Conservation (phyloP, 2,329 filamentous ascomycete species). For the Pezicula carpinea region DNA sequence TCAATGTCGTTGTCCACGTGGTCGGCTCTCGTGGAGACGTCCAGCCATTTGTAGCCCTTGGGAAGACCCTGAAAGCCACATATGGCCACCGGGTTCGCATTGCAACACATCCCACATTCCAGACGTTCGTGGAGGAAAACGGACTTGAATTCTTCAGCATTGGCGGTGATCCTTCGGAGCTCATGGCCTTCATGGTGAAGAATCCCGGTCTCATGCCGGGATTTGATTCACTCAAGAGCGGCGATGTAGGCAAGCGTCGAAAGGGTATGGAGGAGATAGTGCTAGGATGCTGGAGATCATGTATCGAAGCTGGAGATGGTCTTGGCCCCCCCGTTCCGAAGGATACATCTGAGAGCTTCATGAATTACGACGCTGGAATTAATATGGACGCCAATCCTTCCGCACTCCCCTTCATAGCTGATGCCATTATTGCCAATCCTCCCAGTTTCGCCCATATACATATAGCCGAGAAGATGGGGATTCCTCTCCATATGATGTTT, state of each 20-base stretch:
- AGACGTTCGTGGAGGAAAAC: constrained; percentile 63
- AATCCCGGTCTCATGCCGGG: constrained; percentile 83
- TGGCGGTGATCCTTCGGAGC: constrained; percentile 68
- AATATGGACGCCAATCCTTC: constrained; percentile 27
- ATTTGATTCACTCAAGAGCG: constrained; percentile 69
- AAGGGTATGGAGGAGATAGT: constrained; percentile 75
- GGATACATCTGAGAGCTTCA: constrained; percentile 19
- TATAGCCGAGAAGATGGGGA: constrained; percentile 68
- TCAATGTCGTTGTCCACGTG: constrained; percentile 72
- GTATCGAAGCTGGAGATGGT: constrained; percentile 74
- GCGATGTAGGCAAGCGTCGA: constrained; percentile 71
- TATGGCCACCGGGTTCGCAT: constrained; percentile 70
- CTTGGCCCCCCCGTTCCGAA: constrained; percentile 13
- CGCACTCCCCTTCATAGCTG: constrained; percentile 69
- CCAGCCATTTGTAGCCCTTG: constrained; percentile 70
- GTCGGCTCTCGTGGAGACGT: constrained; percentile 72
- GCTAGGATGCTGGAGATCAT: constrained; percentile 82
- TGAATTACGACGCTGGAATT: constrained; percentile 24
- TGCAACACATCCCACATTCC: constrained; percentile 67
- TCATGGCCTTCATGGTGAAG: constrained; percentile 91
- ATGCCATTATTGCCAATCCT: constrained; percentile 75
- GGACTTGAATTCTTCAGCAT: constrained; percentile 73
- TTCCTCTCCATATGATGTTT: constrained; percentile 83
- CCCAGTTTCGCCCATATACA: constrained; percentile 75
- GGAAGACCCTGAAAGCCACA: constrained; percentile 56